Evolutionary conservation across 2,329 filamentous ascomycete genomes (phyloP), one percentile per base, ranked within the genome.

Genomic region (Sclerotinia spermophila): DNA sequence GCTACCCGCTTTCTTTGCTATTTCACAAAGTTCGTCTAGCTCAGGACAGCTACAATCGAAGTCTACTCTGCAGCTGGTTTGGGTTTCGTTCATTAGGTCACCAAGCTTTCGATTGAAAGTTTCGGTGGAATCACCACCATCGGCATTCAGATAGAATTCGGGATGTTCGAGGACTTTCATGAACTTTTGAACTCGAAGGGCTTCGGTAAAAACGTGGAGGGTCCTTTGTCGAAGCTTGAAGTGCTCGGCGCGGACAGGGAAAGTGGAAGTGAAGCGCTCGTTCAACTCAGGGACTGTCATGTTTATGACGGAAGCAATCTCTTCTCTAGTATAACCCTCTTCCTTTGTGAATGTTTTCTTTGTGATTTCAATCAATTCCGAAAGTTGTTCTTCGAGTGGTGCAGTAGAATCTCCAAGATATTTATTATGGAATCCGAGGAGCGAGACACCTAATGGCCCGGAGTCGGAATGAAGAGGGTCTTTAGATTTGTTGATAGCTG

Each of bases 31-130:
- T 73, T 92, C 86, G 80, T 99, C 95, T n/a, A 98, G 87, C 81
- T 98, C 94, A 0, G 92, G 89, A 77, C 93, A 97, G 77, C 92
- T 96, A 83, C 95, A 98, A 78, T 97, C 93, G 81, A 96, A 99
- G 5, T 92, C 81, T 24, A 94, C 91, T 67, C 93, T 87, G 81
- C 95, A 98, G 11, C 92, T 96, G 56, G 88, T 88, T 79, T 99
- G 96, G 0, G 94, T 97, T 76, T 90, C 88, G 81, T 97, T 97
- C 84, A 99, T 89, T 19, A 98, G 84, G 58, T 87, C 87, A 40
- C 96, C 96, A 0, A 99, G 89, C 67, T 87, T 85, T 62, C 83
- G 81, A 78, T 94, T 90, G 78, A 90, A 90, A 21, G 78, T 79
- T 17, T 81, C 78, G n/a, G 89, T 89, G 74, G 89, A 85, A 5